phyloP scores from a whole-genome alignment of 352 stramenopile species.

The Phytophthora hybrid region DNA sequence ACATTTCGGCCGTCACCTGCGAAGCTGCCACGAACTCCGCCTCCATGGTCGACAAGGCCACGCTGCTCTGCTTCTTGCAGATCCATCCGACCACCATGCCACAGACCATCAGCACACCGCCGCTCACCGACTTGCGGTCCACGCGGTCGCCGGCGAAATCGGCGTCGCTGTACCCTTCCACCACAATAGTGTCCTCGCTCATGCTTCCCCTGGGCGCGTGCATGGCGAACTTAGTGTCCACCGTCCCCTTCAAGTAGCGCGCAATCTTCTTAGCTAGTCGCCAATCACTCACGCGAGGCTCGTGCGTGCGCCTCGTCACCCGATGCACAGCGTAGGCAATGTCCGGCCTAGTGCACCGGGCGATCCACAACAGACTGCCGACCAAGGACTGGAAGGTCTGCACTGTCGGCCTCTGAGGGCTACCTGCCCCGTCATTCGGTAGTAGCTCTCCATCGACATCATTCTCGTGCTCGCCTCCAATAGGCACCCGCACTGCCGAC shows the following conservation, averaged over 20 bases:
- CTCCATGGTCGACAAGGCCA: slow-evolving; percentile 36
- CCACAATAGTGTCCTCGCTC: not conserved
- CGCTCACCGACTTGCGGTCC: slow-evolving; percentile 34
- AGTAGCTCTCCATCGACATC: not conserved
- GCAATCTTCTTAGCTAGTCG: slow-evolving; percentile 28
- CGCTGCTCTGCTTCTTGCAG: slow-evolving; percentile 35
- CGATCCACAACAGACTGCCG: slow-evolving; percentile 45
- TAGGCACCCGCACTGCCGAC: not conserved
- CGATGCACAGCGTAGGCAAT: slow-evolving; percentile 38
- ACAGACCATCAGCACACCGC: slow-evolving; percentile 13
- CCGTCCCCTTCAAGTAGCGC: slow-evolving; percentile 35
- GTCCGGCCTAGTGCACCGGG: slow-evolving; percentile 41
- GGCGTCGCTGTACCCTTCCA: slow-evolving; percentile 34
- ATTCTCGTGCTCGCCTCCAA: not conserved
- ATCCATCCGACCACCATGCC: slow-evolving; percentile 24
- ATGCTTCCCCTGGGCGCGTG: not conserved
- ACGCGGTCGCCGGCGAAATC: slow-evolving; percentile 32
- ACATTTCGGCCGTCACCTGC: slow-evolving; percentile 14
- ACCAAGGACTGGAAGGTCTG: slow-evolving; percentile 47
- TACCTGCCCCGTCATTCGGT: not conserved
- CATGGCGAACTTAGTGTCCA: slow-evolving; percentile 27
- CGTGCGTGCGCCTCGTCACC: slow-evolving; percentile 25
- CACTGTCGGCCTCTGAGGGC: not conserved
- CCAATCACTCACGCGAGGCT: slow-evolving; percentile 18
- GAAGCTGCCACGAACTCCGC: slow-evolving; percentile 31